Evolutionary conservation across 768 basidiomycete genomes (phyloP).

Genomic region (Suillus ampliporus): DNA sequence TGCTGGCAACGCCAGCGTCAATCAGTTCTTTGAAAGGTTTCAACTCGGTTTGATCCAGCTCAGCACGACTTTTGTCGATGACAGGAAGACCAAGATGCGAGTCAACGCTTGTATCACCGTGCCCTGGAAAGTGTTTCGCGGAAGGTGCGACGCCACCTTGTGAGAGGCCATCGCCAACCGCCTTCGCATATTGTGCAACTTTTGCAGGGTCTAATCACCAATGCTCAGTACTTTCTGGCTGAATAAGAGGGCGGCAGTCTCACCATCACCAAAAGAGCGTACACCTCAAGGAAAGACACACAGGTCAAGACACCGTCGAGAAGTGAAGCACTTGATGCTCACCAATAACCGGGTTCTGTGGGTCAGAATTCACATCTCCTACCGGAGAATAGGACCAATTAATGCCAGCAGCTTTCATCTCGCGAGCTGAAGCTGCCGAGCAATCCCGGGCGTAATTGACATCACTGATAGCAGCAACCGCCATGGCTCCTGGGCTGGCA

Average conservation of each 20-base stretch:
- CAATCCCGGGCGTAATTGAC: conserved; percentile 49
- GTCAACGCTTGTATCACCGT: conserved; percentile 75
- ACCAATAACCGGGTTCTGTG: conserved; percentile 75
- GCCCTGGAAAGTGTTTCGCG: conserved; percentile 77
- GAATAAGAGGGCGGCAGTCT: background rate
- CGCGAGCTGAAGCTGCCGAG: conserved; percentile 56
- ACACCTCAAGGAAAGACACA: conserved; percentile 50
- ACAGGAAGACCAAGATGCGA: conserved; percentile 70
- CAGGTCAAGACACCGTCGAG: background rate
- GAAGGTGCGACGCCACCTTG: conserved; percentile 59
- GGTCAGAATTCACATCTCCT: conserved; percentile 74
- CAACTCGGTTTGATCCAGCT: conserved; percentile 55
- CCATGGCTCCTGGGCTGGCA: conserved; percentile 75
- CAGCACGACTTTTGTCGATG: conserved; percentile 54
- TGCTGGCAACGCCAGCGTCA: conserved; percentile 48
- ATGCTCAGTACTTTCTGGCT: background rate
- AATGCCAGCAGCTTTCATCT: conserved; percentile 65
- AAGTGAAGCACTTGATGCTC: conserved; percentile 18
- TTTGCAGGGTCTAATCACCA: conserved; percentile 51
- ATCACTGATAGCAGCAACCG: conserved; percentile 60
- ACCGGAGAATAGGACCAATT: conserved; percentile 78
- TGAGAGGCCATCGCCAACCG: conserved; percentile 55
- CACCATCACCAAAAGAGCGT: conserved; percentile 74
- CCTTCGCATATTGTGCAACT: conserved; percentile 54
- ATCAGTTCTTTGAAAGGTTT: conserved; percentile 61